phyloP scores from a whole-genome alignment of 78 protist genomes.

The Mantamonas sphyraenae region DNA sequence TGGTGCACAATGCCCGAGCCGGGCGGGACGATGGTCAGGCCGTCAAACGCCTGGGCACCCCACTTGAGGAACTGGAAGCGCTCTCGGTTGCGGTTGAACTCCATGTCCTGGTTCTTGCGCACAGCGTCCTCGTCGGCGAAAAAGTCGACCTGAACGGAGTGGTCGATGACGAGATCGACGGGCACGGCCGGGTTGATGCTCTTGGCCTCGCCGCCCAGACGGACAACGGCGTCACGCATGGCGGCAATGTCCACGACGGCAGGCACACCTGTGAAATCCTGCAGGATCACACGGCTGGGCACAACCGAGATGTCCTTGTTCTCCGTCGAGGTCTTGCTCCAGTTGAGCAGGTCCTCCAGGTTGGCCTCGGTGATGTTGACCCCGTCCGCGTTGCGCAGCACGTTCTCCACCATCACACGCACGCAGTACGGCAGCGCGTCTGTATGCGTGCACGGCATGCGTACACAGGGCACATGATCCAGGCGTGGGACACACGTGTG shows the following conservation, averaged over 20 bases:
- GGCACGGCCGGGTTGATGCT: conserved; percentile 79
- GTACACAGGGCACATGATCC: too few species aligned
- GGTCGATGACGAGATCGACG: conserved; percentile 78
- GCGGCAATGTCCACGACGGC: conserved; percentile 73
- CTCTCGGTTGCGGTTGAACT: conserved; percentile 71
- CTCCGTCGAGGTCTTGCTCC: conserved; percentile 38
- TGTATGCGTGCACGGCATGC: too few species aligned
- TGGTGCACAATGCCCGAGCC: conserved; percentile 85
- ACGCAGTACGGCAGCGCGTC: conserved; percentile 62
- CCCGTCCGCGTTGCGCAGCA: conserved; percentile 72
- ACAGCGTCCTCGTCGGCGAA: conserved; percentile 33
- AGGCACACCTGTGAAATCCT: conserved; percentile 79
- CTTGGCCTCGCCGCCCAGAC: conserved; percentile 79
- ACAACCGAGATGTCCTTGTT: conserved; percentile 59
- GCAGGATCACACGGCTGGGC: conserved; percentile 74
- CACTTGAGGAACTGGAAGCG: conserved; percentile 79
- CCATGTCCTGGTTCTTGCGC: conserved; percentile 51
- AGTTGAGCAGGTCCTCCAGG: conserved; percentile 66
- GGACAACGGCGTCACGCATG: conserved; percentile 65
- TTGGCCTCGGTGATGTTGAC: conserved; percentile 39
- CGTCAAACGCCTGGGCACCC: conserved; percentile 61
- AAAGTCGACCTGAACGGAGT: conserved; percentile 67
- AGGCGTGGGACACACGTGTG: too few species aligned
- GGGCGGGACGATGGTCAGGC: conserved; percentile 77
- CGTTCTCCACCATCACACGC: conserved; percentile 75